These are phyloP conservation scores for Cutaneotrichosporon sp. DNA, from an alignment of 1,284 basidiomycete species.

Conservation along the genomic window DNA sequence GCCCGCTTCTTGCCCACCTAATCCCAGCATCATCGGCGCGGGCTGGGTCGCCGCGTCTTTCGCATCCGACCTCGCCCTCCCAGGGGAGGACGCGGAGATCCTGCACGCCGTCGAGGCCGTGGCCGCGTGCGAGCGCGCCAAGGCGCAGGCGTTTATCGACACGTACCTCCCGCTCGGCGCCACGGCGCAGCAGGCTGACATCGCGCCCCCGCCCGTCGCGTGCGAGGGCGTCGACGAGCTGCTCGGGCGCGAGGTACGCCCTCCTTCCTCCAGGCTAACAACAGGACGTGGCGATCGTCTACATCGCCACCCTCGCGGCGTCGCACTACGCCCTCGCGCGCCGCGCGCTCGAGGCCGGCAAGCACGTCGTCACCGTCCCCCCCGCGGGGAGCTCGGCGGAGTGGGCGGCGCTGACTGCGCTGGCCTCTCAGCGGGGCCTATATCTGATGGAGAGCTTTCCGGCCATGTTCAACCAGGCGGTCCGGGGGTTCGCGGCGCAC, in stretches of 20 bases:
- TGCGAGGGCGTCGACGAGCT: slow-evolving; percentile 53
- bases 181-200: slow-evolving; percentile 34
- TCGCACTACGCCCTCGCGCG: slow-evolving; percentile 55
- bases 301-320: slow-evolving; percentile 57
- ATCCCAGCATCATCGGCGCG: slow-evolving; percentile 22
- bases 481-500: background rate
- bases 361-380: slow-evolving; percentile 54
- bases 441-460: slow-evolving; percentile 52
- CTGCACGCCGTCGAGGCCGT: slow-evolving; percentile 54
- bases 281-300: slow-evolving; percentile 55
- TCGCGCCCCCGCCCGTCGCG: slow-evolving; percentile 29
- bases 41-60: slow-evolving; percentile 50
- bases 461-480: background rate
- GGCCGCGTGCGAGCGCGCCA: slow-evolving; percentile 40
- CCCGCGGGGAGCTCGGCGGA: slow-evolving; percentile 56
- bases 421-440: slow-evolving; percentile 50
- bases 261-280: too few relatives aligned
- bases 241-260: slow-evolving; percentile 48
- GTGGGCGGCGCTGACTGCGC: slow-evolving; percentile 47
- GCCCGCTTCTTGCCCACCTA: too few relatives aligned
- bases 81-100: slow-evolving; percentile 46
- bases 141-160: slow-evolving; percentile 53
- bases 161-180: slow-evolving; percentile 39
- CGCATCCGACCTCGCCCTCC: slow-evolving; percentile 51
- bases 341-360: slow-evolving; percentile 54